These are phyloP conservation scores for Eucalyptus erythrocorys DNA, from an alignment of 345 rosid species.

Conservation along the genomic window DNA sequence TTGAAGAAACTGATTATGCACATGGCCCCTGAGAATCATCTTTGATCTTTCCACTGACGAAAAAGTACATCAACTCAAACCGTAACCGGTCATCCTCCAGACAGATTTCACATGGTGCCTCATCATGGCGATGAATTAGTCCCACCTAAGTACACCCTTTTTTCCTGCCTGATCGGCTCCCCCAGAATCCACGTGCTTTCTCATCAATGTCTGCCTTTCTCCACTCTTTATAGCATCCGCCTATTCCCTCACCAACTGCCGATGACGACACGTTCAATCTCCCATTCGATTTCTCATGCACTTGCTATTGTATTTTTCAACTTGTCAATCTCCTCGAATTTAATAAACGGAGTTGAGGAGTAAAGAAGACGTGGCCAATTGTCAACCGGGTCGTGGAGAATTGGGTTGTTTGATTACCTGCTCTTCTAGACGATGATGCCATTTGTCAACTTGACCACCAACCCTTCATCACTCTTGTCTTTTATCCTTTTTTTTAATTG, in stretches of 20 bases:
- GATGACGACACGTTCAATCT: background rate
- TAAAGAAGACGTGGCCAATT: background rate
- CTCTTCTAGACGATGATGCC: background rate
- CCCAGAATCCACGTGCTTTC: background rate
- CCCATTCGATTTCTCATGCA: background rate
- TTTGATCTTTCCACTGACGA: background rate
- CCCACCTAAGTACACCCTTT: background rate
- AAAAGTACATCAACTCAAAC: background rate
- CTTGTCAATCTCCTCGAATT: background rate
- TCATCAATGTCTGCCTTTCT: background rate
- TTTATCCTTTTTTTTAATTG: too few species aligned
- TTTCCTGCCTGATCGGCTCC: background rate
- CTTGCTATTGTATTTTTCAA: background rate
- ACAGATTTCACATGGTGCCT: background rate
- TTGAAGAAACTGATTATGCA: background rate
- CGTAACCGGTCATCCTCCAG: background rate
- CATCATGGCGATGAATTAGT: background rate
- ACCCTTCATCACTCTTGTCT: background rate
- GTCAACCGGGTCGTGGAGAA: background rate
- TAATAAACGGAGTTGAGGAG: background rate
- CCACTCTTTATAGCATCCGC: background rate
- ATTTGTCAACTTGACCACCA: background rate
- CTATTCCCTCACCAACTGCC: background rate
- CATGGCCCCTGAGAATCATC: background rate
- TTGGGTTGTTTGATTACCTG: background rate